Base-by-base conservation (phyloP, 495 filamentous ascomycete species). In the Amorphotheca resinae region DNA sequence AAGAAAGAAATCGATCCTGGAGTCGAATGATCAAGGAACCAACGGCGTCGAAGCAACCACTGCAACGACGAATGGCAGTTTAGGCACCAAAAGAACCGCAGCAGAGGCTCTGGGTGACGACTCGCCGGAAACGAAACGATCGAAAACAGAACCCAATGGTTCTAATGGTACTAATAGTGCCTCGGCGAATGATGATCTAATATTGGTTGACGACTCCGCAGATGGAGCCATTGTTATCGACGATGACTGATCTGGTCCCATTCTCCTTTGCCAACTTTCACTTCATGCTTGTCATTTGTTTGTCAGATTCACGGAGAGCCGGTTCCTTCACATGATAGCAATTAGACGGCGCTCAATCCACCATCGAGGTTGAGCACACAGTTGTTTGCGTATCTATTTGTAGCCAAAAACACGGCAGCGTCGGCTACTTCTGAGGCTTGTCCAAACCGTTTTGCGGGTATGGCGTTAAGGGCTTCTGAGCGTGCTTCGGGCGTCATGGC, bases 341-440 rank as follows among this genome's bases (percentile, higher is more conserved):
- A 33, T 57, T 54, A 83, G 15, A 69, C 62, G 11, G 80, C 82
- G 52, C 83, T 86, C 41, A 88, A 53, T 1, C 86, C 86, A 14
- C 86, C 86, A 57, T 93, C 86, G n/a, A 93, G 67, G 52, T 85
- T 87, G 7, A 93, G 67, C 20, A 87, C 71, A 61, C 84, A 87
- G 43, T 88, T 88, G 54, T 87, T 86, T 7, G 83, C 79, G 56
- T 87, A 93, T 33, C 73, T 57, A 59, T 87, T 91, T 22, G 64
- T 67, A n/a, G 74, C 79, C 14, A 93, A 70, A 58, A 91, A 93
- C 22, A 76, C 59, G 33, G 78, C 84, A 35, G 85, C 84, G 46
- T 87, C 79, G n/a, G 85, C 84, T 21, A 93, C 69, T 52, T 93
- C 86, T 3, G 71, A 64, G 9, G 71, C 59, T 6, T 67, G 59